Evolutionary conservation across 2,329 filamentous ascomycete species (phyloP).

Genomic region (Helotiales sp.): DNA sequence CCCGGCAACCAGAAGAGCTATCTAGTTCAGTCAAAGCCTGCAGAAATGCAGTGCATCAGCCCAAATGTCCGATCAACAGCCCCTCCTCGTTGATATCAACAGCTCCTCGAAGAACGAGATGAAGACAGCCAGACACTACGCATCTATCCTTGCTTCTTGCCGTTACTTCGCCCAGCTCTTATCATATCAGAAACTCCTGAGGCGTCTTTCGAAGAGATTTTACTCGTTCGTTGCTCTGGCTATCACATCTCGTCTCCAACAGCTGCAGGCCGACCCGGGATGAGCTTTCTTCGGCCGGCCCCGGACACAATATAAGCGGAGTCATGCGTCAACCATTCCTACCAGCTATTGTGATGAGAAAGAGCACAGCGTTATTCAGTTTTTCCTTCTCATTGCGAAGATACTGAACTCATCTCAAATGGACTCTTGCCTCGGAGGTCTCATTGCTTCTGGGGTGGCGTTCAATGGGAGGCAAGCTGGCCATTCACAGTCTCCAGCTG

Average conservation of each 20-base stretch:
- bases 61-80: neutral
- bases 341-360: constrained; percentile 8
- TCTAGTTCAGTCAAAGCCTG: neutral
- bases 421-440: neutral
- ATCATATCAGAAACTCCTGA: neutral
- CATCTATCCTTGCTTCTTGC: neutral
- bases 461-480: neutral
- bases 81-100: neutral
- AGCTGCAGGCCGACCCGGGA: constrained; percentile 11
- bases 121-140: neutral
- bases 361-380: constrained; percentile 2
- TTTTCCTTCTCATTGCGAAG: neutral
- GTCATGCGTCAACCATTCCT: constrained; percentile 10
- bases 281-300: constrained; percentile 7
- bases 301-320: constrained; percentile 9
- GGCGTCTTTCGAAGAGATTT: neutral
- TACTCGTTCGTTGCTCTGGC: neutral
- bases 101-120: neutral
- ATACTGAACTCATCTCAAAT: no score
- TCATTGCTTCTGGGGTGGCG: neutral
- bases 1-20: neutral
- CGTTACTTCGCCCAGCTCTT: neutral
- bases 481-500: neutral
- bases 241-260: neutral
- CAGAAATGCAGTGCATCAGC: neutral